Evolutionary conservation across 116 monocot species (phyloP).

Genomic region (Iris pallida): DNA sequence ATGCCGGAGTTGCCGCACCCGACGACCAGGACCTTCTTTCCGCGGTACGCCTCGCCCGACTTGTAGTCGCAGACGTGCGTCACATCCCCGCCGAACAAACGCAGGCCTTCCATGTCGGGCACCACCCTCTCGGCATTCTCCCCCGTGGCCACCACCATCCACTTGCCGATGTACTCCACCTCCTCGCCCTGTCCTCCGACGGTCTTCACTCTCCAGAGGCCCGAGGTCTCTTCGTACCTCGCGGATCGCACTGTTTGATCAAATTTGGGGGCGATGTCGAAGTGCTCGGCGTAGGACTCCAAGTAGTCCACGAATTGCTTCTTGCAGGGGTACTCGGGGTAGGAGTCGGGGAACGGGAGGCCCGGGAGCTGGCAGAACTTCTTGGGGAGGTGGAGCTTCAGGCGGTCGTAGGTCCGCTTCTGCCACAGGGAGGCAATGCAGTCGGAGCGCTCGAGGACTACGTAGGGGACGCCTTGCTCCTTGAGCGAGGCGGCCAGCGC

Average conservation of each 20-base stretch:
- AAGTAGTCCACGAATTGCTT: conserved; percentile 74
- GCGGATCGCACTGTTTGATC: conserved; percentile 58
- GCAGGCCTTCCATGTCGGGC: conserved; percentile 64
- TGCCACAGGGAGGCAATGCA: conserved; percentile 91
- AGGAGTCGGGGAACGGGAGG: conserved; percentile 60
- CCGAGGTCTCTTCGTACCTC: conserved; percentile 35
- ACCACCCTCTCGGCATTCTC: conserved; percentile 72
- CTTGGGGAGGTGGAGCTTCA: conserved; percentile 87
- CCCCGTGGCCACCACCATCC: conserved; percentile 85
- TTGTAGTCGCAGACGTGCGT: conserved; percentile 58
- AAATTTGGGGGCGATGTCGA: conserved; percentile 58
- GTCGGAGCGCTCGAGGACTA: conserved; percentile 74
- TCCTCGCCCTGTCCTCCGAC: conserved; percentile 11
- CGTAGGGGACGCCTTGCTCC: conserved; percentile 52
- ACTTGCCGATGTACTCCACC: conserved; percentile 69
- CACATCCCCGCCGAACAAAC: conserved; percentile 34
- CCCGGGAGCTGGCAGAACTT: conserved; percentile 80
- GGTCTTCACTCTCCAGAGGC: conserved; percentile 62
- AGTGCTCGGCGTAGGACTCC: conserved; percentile 46
- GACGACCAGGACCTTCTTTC: conserved; percentile 75
- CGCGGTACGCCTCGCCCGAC: conserved; percentile 51
- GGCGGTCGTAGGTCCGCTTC: conserved; percentile 67
- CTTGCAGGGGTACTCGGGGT: conserved; percentile 65
- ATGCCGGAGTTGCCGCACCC: conserved; percentile 95
- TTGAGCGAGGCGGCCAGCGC: conserved; percentile 60